phyloP scores from a whole-genome alignment of 108 stramenopile species.

The Discostella pseudostelligera region DNA sequence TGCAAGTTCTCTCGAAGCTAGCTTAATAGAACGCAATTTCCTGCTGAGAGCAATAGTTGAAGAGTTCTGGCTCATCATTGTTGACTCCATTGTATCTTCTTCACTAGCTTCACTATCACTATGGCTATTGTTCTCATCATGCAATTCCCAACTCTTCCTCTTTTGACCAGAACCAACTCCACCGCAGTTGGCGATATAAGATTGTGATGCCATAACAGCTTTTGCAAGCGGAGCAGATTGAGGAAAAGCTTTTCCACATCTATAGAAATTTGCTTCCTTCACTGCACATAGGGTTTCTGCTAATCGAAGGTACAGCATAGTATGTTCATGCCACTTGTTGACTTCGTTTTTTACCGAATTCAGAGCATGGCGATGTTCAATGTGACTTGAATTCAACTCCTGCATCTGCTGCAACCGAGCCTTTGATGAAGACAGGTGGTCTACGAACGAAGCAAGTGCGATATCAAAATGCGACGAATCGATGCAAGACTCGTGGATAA shows the following conservation, averaged over 20 bases:
- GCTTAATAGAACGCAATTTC: conserved; percentile 23
- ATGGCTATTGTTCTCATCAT: conserved; percentile 8
- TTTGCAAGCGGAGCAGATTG: conserved; percentile 24
- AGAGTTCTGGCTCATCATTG: background rate
- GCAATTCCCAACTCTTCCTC: conserved; percentile 7
- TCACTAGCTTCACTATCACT: conserved; percentile 21
- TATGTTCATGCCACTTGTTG: conserved; percentile 26
- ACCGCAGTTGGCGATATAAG: conserved; percentile 43
- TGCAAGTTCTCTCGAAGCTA: conserved; percentile 24
- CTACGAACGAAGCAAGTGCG: conserved; percentile 34
- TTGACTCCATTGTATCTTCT: background rate
- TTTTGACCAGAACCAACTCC: conserved; percentile 11
- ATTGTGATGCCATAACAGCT: conserved; percentile 28
- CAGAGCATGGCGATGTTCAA: background rate
- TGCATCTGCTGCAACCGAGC: conserved; percentile 11
- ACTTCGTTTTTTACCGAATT: conserved; percentile 12
- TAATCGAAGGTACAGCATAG: conserved; percentile 21
- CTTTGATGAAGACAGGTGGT: conserved; percentile 26
- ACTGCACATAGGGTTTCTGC: conserved; percentile 16
- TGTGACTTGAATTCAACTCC: conserved; percentile 1
- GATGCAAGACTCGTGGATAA: conserved; percentile 26
- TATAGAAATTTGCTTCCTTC: conserved; percentile 13
- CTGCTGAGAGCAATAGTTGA: conserved; percentile 1
- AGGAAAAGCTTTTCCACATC: conserved; percentile 4
- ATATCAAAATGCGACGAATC: conserved; percentile 23